Base-by-base conservation (phyloP, 1,284 basidiomycete genomes). In the Earliella scabrosa region DNA sequence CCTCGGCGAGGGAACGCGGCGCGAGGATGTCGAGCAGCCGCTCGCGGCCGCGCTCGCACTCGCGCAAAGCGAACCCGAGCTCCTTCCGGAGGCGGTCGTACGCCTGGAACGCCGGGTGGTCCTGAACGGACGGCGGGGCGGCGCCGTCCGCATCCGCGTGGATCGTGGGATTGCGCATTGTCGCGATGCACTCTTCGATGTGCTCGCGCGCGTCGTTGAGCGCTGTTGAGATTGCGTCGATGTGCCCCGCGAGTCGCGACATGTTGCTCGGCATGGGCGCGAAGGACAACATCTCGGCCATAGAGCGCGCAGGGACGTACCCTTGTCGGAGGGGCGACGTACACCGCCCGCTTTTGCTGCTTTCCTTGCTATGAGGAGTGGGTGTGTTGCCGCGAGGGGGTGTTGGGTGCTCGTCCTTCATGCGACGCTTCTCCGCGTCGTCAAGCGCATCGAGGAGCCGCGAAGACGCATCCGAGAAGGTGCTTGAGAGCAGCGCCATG, bases 21-120 rank as follows among this genome's bases (percentile, higher is more conserved):
- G 74, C 68, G 4, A 90, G 69, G 52, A 87, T 70, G 44, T 86
- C 80, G 2, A 86, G 62, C 24, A 93, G 73, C 10, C 79, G 77
- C 43, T 85, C 85, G 14, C 87, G 76, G 0, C 90, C 90, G 4
- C 91, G 81, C 69, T 93, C 90, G 65, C 90, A 92, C 64, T 92
- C 90, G 10, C 89, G 75, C 16, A 92, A 72, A 0, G 88, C 90
- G 26, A 86, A 71, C 7, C 89, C 90, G 4, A 92, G 78, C 65
- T 91, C 88, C 9, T 83, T 80, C 11, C 90, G 79, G n/a, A 92
- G 74, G 0, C 84, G 75, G 51, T 92, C 90, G 66, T 90, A 91
- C 7, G 88, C 83, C 45, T 81, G 79, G 45, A 92, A 61, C 1
- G 86, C 83, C 3, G 79, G 76, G 50, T 78, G 72, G 23, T 77